These are phyloP conservation scores for Cercophora scortea DNA, from an alignment of 495 filamentous ascomycete genomes.

Conservation along the genomic window DNA sequence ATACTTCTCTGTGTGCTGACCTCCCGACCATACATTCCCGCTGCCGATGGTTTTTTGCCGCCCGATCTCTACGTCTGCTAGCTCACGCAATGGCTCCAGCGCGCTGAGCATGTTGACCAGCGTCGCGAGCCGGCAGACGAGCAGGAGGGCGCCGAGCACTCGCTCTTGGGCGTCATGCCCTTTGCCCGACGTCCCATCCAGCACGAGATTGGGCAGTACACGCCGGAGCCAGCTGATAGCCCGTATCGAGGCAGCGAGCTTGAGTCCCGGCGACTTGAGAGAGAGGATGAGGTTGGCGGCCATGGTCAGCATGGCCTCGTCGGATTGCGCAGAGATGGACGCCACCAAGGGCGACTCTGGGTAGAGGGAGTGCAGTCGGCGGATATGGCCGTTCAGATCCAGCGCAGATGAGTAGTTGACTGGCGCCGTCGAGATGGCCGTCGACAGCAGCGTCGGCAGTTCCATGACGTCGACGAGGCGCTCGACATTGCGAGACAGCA, in stretches of 20 bases:
- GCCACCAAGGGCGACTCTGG: constrained; percentile 66
- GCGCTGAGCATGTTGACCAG: constrained; percentile 75
- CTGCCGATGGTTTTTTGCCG: constrained; percentile 27
- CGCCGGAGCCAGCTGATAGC: constrained; percentile 88
- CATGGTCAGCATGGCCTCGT: constrained; percentile 84
- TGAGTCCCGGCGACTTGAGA: constrained; percentile 69
- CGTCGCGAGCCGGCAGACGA: constrained; percentile 77
- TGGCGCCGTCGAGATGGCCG: constrained; percentile 38
- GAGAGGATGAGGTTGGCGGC: constrained; percentile 73
- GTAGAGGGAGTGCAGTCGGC: constrained; percentile 75
- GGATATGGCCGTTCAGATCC: constrained; percentile 90
- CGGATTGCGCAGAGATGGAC: constrained; percentile 68
- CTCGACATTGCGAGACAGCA: constrained; percentile 85
- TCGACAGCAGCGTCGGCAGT: constrained; percentile 77
- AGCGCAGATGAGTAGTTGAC: constrained; percentile 81
- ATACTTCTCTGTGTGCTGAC: constrained; percentile 89
- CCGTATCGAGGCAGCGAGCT: constrained; percentile 84
- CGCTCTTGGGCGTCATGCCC: constrained; percentile 48
- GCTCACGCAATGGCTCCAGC: constrained; percentile 73
- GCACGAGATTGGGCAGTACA: constrained; percentile 71
- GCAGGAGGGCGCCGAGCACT: constrained; percentile 70
- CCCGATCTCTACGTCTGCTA: constrained; percentile 80
- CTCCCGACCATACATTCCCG: constrained; percentile 54
- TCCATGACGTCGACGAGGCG: constrained; percentile 86
- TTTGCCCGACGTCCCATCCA: constrained; percentile 28